These are phyloP conservation scores for Sphagnurus paluster DNA, from an alignment of 1,284 basidiomycete genomes.

Conservation along the genomic window DNA sequence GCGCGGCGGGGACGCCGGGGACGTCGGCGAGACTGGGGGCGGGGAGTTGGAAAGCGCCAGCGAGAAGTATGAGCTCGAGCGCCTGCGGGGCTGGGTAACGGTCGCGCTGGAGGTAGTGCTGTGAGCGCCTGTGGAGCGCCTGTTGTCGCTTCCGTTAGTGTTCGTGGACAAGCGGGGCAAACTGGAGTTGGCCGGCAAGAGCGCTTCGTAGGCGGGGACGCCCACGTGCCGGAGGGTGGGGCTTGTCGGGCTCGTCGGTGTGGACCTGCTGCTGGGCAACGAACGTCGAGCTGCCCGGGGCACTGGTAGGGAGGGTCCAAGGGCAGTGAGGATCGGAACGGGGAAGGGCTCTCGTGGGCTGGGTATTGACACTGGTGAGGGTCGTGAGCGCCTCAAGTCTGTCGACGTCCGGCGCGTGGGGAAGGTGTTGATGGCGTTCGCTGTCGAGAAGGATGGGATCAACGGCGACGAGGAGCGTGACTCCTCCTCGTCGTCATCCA, in stretches of 20 bases:
- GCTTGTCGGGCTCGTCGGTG: slow-evolving; percentile 5
- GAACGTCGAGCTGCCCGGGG: slow-evolving; percentile 4
- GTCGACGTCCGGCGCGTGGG: slow-evolving; percentile 8
- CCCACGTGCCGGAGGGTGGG: not conserved
- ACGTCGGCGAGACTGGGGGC: not conserved
- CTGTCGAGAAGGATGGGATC: slow-evolving; percentile 38
- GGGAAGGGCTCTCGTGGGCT: not conserved
- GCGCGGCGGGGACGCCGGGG: slow-evolving; percentile 18
- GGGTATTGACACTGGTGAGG: slow-evolving; percentile 1
- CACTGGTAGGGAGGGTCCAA: not conserved
- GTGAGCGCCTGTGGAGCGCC: slow-evolving; percentile 21
- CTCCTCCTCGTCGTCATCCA: slow-evolving; percentile 6
- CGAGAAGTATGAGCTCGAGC: slow-evolving; percentile 21
- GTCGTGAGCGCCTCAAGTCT: slow-evolving; percentile 8
- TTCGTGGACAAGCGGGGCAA: not conserved
- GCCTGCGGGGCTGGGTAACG: slow-evolving; percentile 16
- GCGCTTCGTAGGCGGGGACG: not conserved
- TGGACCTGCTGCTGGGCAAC: not conserved
- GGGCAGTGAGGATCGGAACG: not conserved
- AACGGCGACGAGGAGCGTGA: slow-evolving; percentile 25
- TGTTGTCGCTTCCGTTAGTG: slow-evolving; percentile 11
- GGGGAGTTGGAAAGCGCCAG: not conserved
- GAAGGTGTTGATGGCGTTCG: slow-evolving; percentile 35
- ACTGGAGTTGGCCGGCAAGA: not conserved
- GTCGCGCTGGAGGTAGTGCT: slow-evolving; percentile 19